Conservation (phyloP, 139 green algal genomes). For the Yamagishiella unicocca region DNA sequence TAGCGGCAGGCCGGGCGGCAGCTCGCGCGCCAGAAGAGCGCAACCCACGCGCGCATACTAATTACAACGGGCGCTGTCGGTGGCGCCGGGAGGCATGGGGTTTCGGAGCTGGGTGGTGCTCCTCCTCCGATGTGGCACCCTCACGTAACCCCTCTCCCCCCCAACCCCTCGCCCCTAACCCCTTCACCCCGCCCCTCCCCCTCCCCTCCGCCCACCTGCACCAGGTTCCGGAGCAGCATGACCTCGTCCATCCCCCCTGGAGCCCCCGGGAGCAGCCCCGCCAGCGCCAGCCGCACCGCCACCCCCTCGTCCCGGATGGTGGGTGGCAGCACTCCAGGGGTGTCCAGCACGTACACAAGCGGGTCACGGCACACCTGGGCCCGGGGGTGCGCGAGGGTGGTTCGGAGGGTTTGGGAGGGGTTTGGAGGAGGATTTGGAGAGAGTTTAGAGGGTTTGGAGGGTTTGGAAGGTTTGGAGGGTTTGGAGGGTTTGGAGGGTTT, state of each 20-base stretch:
- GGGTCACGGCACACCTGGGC: conserved; percentile 38
- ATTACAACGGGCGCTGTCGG: not conserved
- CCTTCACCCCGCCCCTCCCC: not conserved
- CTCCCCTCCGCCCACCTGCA: conserved; percentile 10
- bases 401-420: too few relatives aligned
- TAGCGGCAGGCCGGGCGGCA: too few relatives aligned
- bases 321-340: conserved; percentile 55
- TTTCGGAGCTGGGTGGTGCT: not conserved
- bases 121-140: not conserved
- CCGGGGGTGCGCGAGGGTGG: too few relatives aligned
- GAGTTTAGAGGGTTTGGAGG: too few relatives aligned
- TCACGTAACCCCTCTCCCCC: not conserved
- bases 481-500: too few relatives aligned
- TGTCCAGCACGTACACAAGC: conserved; percentile 58
- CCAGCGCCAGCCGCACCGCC: conserved; percentile 40
- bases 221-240: conserved; percentile 22
- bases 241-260: not conserved
- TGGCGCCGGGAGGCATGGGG: not conserved
- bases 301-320: conserved; percentile 25
- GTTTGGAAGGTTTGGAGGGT: too few relatives aligned
- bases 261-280: conserved; percentile 46
- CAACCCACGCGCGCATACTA: not conserved
- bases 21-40: not conserved
- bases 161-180: not conserved
- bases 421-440: too few relatives aligned